Evolutionary conservation across 2,329 filamentous ascomycete species (phyloP).

Genomic region (Monosporascus sp.): DNA sequence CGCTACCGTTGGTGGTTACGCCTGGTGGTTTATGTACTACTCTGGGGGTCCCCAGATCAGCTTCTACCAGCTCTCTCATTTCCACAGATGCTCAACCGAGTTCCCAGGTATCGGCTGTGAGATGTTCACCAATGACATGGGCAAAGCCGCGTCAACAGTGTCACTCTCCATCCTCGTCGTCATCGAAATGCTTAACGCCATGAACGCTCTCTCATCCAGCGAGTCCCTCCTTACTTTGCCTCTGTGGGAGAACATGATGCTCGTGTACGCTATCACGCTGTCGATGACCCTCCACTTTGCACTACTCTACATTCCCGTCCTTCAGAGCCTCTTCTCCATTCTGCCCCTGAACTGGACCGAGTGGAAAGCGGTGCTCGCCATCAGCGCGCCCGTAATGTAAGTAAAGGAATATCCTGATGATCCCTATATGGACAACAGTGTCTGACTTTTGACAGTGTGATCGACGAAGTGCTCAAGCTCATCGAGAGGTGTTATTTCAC

Average conservation of each 20-base stretch:
- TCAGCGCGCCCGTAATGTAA: conserved; percentile 91
- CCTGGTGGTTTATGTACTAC: conserved; percentile 99
- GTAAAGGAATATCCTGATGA: conserved; percentile 28
- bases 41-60: conserved; percentile 81
- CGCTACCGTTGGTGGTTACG: conserved; percentile 93
- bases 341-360: conserved; percentile 78
- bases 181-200: conserved; percentile 99
- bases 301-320: conserved; percentile 83
- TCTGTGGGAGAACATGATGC: conserved; percentile 98
- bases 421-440: background rate
- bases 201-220: conserved; percentile 94
- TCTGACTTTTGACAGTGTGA: conserved; percentile 46
- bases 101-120: conserved; percentile 87
- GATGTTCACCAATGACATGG: conserved; percentile 83
- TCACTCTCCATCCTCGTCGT: conserved; percentile 89
- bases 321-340: conserved; percentile 87
- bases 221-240: conserved; percentile 90
- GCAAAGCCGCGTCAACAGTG: conserved; percentile 86
- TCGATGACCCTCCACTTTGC: conserved; percentile 95
- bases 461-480: conserved; percentile 80
- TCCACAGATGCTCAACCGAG: conserved; percentile 82
- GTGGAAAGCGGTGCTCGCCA: conserved; percentile 85
- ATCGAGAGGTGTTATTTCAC: conserved; percentile 64
- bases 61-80: conserved; percentile 84
- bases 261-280: conserved; percentile 87